These are phyloP conservation scores for Ballota nigra DNA, from an alignment of 257 asterid genomes.

Conservation along the genomic window DNA sequence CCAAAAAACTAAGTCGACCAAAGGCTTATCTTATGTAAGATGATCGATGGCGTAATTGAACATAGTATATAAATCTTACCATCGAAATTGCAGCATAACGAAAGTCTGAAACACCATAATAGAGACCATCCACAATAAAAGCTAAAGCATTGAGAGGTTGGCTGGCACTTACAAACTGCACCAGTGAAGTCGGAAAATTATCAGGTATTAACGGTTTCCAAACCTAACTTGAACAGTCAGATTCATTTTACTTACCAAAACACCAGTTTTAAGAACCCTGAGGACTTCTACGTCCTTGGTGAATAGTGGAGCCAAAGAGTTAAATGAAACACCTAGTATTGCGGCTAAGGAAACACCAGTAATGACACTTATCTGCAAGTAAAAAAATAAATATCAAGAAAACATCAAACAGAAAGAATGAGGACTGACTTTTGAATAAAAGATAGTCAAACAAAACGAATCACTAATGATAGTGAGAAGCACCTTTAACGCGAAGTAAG, in stretches of 20 bases:
- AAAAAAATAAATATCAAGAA: conserved; percentile 8
- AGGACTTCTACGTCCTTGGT: conserved; percentile 70
- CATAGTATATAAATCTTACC: conserved; percentile 39
- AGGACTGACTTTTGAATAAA: not conserved
- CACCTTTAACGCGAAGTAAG: conserved; percentile 70
- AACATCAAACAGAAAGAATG: not conserved
- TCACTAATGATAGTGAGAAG: conserved; percentile 9
- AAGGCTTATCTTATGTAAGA: not conserved
- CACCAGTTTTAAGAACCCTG: conserved; percentile 54
- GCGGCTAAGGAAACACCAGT: conserved; percentile 66
- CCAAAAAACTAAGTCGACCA: conserved; percentile 17
- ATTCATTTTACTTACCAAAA: conserved; percentile 49
- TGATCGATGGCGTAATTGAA: not conserved
- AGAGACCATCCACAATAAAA: conserved; percentile 80
- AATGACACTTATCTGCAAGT: conserved; percentile 61
- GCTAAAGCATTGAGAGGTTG: conserved; percentile 91
- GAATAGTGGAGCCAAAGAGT: conserved; percentile 62
- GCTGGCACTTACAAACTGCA: conserved; percentile 89
- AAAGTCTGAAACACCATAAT: conserved; percentile 89
- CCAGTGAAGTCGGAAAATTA: conserved; percentile 16
- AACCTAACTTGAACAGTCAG: not conserved
- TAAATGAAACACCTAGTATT: conserved; percentile 62
- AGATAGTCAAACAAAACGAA: not conserved
- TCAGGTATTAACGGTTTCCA: not conserved
- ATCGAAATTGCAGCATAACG: conserved; percentile 79